Base-by-base conservation (phyloP, 768 basidiomycete genomes). In the Gelatoporia subvermispora region DNA sequence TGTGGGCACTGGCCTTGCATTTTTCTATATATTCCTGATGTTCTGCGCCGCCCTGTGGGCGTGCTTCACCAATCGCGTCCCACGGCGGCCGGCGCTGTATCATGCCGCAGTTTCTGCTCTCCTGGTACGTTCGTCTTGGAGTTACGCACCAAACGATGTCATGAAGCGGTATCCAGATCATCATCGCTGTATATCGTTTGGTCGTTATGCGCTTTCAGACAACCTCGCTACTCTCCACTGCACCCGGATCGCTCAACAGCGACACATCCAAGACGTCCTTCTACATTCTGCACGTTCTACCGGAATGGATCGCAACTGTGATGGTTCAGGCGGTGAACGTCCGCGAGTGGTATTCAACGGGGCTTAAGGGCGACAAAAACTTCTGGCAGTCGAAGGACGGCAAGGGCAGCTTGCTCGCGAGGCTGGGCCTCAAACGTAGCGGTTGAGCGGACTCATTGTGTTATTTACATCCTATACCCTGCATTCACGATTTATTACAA, bases 281-380 rank as follows among this genome's bases (percentile, higher is more conserved):
- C 38, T 56, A 54, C 43, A 21, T 48, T 34, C 41, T 59, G 13
- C 57, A 59, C 45, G 40, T 40, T 36, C 44, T 43, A 24, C 57
- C 57, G 9, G 57, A 53, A 45, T 51, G 37, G 40, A 34, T 54
- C 17, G 52, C 47, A 1, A 51, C 15, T 2, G 43, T 50, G 24
- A 28, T 51, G n/a, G 38, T 56, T 10, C 16, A 52, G 13, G 18
- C 21, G 22, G 41, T 56, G 9, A 50, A 55, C 35, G 48, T 43
- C 16, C 43, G 48, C 15, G 25, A 48, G 39, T 35, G 39, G 47
- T 59, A 49, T 41, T 43, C 36, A 18, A 50, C 55, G 20, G 55
- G 55, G 0, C 8, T 50, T 3, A 47, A 24, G 18, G 55, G 55
- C 3, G 55, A 56, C 21, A 20, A 16, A 47, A 37, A n/a, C 21